Evolutionary conservation across 2,329 filamentous ascomycete species (phyloP), one percentile per base, ranked within the genome.

Genomic region (Bipolaris oryzae): DNA sequence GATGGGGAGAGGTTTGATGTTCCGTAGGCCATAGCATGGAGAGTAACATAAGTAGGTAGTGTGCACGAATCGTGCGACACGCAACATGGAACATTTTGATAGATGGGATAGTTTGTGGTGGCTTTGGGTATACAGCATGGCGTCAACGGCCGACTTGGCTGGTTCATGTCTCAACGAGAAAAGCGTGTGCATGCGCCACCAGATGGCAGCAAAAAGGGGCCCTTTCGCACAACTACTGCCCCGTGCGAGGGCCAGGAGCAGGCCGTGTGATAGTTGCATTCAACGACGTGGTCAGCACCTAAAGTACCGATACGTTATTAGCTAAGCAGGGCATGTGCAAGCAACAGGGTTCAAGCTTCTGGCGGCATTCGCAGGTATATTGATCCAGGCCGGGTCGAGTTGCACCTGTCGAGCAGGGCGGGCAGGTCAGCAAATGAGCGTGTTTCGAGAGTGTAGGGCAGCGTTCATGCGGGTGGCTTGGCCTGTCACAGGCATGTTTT

Each of bases 401-500:
- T 51, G 45, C 57, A 31, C 13, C 44, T 46, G 53, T 47, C 41
- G 46, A 52, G 20, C 50, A 45, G 37, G 48, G 61, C 62, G 60
- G 64, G 56, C 54, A 62, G 61, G 59, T 37, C 45, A 42, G 60
- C 52, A 50, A 59, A 55, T 63, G 65, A 65, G 58, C 55, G 59
- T 66, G 69, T 66, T 69, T 68, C 60, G 63, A 64, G 51, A 46
- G 43, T 62, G 55, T 56, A 64, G 50, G 58, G 55, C 62, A 61
- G 55, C 16, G 35, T 66, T 65, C 53, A 74, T 74, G 70, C 69
- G 50, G 44, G 35, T 10, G 53, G 53, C 62, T 66, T 69, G 61
- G 66, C 62, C 46, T 56, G 66, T 67, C 58, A 51, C 63, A 68
- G 58, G 45, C 46, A 57, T 61, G 64, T 70, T 71, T 52, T 71